phyloP scores from a whole-genome alignment of 305 asterid species.

The Fraxinus albicans region DNA sequence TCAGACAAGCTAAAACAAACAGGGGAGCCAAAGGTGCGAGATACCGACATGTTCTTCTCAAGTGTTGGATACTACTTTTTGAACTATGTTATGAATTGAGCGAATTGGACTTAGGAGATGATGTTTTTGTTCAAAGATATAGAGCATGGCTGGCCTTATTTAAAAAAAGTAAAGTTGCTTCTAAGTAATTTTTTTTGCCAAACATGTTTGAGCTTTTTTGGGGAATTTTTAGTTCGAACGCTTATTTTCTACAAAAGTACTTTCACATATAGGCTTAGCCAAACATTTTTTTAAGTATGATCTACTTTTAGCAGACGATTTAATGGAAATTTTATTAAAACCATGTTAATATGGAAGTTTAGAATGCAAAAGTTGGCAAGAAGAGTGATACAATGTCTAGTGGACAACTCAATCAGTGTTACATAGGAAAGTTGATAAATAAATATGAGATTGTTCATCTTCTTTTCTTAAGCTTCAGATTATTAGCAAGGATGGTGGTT shows the following conservation, averaged over 20 bases:
- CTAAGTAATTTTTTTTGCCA: not conserved
- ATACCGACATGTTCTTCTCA: not conserved
- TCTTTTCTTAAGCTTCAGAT: slow-evolving; percentile 34
- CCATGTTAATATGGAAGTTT: not conserved
- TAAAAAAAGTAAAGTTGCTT: not conserved
- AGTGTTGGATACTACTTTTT: not conserved
- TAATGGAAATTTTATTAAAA: not conserved
- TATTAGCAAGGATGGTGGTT: slow-evolving; percentile 51
- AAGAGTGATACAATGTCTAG: not conserved
- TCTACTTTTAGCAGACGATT: not conserved
- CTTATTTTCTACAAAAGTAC: not conserved
- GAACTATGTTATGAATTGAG: not conserved
- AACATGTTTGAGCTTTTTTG: not conserved
- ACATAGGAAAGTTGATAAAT: not conserved
- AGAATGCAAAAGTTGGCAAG: not conserved
- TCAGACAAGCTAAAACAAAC: slow-evolving; percentile 39
- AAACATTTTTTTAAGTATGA: not conserved
- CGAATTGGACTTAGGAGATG: not conserved
- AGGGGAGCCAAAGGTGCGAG: slow-evolving; percentile 57
- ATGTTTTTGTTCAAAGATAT: not conserved
- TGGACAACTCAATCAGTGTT: not conserved
- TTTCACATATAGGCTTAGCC: not conserved
- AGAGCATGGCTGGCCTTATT: not conserved
- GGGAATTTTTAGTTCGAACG: not conserved
- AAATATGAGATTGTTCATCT: not conserved